Base-by-base conservation (phyloP, 1,139 yeast genomes). In the Hyphopichia burtonii region DNA sequence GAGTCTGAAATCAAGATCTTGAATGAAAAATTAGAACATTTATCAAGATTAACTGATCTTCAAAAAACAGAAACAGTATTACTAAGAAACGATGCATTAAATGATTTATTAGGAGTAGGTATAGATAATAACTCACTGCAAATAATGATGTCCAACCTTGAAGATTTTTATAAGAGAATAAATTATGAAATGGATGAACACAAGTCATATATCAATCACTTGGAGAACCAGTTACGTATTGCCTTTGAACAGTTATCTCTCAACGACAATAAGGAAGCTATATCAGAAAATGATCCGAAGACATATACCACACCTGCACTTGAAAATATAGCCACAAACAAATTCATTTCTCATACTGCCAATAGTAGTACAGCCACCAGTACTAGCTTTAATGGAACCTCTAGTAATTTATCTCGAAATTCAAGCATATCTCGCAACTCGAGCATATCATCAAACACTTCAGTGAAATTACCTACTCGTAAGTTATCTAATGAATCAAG, bases 21-120 rank as follows among this genome's bases (percentile, higher is more conserved):
- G 31, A 71, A 75, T 43, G 93, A 86, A 52, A 77, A 80, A 49
- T 66, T 84, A n/a, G 90, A 84, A 48, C 93, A 86, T 57, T 63
- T 81, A 37, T 76, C 78, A 10, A 66, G 93, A 44, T 61, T 85
- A 31, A 76, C 80, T 32, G 87, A 83, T 52, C 71, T 80, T 38
- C 78, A 74, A 42, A 71, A 71, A 44, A 76, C 84, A 1, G 85
- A 80, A 48, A 74, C 78, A 7, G 66, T 76, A 4, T 73, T 78
- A 11, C 61, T 77, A 32, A 76, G 78, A 47, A 79, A 80, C 50
- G 85, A 80, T 44, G 63, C 78, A 0, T 57, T 81, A 40, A 80
- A 79, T 50, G 79, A 76, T 43, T 62, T 82, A 28, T 56, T 75
- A 17, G 70, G 74, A 4, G 55, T 66, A 1, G 68, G 68, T 3